A percentile compares a stretch with the other conserved stretches of the same genome.
These are phyloP conservation scores for Paramecium biaurelia DNA, from an alignment of 73 alveolate genomes.

Conservation along the genomic window DNA sequence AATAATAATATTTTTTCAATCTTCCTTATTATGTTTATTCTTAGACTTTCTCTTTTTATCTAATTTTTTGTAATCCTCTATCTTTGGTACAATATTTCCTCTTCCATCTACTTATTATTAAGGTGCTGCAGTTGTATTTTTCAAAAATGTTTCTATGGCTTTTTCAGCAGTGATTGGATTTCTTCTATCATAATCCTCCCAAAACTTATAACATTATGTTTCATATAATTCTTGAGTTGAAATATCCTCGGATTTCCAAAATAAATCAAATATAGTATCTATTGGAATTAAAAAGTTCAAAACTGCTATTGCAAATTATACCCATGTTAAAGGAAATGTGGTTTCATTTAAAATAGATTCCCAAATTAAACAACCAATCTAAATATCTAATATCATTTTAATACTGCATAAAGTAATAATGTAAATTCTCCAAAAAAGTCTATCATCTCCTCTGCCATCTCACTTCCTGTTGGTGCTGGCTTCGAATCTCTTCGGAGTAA, in stretches of 20 bases:
- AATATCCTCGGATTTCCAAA: background rate
- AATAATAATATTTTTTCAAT: background rate
- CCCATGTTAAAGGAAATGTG: conserved; percentile 18
- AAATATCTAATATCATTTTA: background rate
- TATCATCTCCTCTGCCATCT: conserved; percentile 23
- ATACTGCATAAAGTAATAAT: background rate
- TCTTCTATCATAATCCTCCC: conserved; percentile 59
- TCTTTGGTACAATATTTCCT: background rate
- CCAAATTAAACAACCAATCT: conserved; percentile 18
- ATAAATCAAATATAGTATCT: background rate
- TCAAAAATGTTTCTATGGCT: conserved; percentile 57
- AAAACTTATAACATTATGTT: background rate
- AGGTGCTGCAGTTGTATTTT: background rate
- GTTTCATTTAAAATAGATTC: background rate
- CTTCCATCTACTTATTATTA: background rate
- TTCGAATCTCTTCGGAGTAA: conserved; percentile 9
- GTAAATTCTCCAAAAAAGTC: conserved; percentile 23
- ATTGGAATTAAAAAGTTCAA: background rate
- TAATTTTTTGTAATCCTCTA: background rate
- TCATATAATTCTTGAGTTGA: background rate
- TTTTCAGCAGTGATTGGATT: conserved; percentile 59
- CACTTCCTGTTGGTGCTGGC: conserved; percentile 24
- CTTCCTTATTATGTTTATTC: background rate
- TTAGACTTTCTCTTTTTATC: background rate
- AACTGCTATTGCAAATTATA: background rate